Evolutionary conservation across 371 early-diverging fungal genomes (phyloP).

Genomic region (Nematocida major): DNA sequence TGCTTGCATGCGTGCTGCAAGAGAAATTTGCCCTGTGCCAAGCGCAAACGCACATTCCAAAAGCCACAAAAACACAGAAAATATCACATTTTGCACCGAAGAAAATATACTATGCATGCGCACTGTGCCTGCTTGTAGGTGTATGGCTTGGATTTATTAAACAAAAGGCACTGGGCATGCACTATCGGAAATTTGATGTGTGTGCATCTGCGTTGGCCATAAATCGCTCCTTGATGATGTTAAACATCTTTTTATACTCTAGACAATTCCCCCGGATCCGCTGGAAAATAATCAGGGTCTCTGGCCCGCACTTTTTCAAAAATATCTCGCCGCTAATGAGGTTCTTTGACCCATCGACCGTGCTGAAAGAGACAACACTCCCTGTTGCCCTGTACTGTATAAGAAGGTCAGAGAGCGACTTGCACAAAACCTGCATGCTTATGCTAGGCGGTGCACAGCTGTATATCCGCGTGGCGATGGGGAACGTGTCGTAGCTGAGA

Average conservation of each 20-base stretch:
- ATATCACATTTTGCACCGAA: not conserved
- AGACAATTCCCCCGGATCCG: conserved; percentile 57
- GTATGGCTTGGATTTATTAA: not conserved
- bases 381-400: conserved; percentile 32
- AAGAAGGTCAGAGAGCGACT: conserved; percentile 34
- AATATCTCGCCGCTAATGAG: conserved; percentile 57
- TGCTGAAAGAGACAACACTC: conserved; percentile 52
- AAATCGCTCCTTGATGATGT: conserved; percentile 38
- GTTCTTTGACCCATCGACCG: conserved; percentile 58
- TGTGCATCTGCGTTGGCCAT: not conserved
- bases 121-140: too few species aligned
- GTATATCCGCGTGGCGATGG: conserved; percentile 51
- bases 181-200: not conserved
- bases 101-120: not conserved
- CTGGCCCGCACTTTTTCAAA: conserved; percentile 30
- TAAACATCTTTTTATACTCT: conserved; percentile 63
- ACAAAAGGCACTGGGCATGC: not conserved
- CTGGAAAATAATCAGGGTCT: conserved; percentile 50
- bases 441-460: not conserved
- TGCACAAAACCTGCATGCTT: conserved; percentile 13
- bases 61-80: not conserved
- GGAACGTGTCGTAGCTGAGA: conserved; percentile 30
- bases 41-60: not conserved
- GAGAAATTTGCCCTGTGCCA: too few species aligned
- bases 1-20: not conserved